Evolutionary conservation across 257 asterid genomes (phyloP), one percentile per base, ranked within the genome.

Genomic region (Solanum lycopersicoides): DNA sequence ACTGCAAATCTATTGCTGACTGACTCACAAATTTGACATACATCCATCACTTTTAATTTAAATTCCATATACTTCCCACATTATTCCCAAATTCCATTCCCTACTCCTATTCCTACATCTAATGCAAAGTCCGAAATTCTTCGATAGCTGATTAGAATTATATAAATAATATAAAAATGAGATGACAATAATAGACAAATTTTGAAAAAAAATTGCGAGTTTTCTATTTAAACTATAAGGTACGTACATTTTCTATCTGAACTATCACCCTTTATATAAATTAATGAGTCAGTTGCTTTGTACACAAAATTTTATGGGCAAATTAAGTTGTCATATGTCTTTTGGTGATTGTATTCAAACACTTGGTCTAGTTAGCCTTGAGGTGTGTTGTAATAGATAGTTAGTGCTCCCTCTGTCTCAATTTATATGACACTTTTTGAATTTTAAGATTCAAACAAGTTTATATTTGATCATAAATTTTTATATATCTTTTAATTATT

Each of bases 151-250:
- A 13, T 10, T 59, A 59, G 28, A 59, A 0, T 59, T 59, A 14
- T 47, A 47, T 47, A 47, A 47, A 47, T 2, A 20, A 21, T 20
- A 59, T 59, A 13, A 59, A n/a, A 59, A 60, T 60, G 3, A 11
- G 12, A 20, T 59, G 9, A 63, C 13, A 3, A n/a, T 23, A 10
- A 6, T n/a, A 65, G 5, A 11, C 0, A 65, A 3, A n/a, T 1
- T n/a, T 65, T n/a, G n/a, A n/a, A n/a, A n/a, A n/a, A 0, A 65
- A 65, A n/a, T 65, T n/a, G 1, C 0, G 0, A 65, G 4, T 12
- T 65, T n/a, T n/a, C 0, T 21, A 59, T 59, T 0, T 59, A 2
- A 59, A 59, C 25, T 59, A 21, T 8, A 0, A 21, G 6, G 12
- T 59, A 20, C 9, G 8, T 20, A 9, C 5, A 8, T 56, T 56